Evolutionary conservation across 108 stramenopile species (phyloP), one percentile per base, ranked within the genome.

Genomic region (Cyclotella baltica): DNA sequence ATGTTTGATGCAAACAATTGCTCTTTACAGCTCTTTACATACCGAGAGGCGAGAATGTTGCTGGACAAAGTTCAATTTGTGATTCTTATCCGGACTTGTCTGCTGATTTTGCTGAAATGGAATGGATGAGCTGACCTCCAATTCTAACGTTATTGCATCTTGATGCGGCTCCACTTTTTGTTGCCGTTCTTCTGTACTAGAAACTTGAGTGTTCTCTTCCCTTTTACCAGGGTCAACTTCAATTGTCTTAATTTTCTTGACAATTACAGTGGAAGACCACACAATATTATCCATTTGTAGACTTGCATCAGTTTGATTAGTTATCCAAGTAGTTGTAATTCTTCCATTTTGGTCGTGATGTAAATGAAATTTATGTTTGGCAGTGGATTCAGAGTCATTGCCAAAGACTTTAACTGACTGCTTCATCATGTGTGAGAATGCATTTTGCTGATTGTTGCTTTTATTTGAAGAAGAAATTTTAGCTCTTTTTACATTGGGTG

Each of bases 31-130:
- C 23, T 56, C 28, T 2, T 16, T 30, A 57, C 71, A 53, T 38
- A 81, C 80, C 43, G 91, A 90, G 4, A 94, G 76, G 30, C 83
- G 76, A 23, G 90, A 89, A 78, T 94, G 92, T 9, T 28, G 36
- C 35, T 59, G 77, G 20, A 93, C 92, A 62, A 88, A 75, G 20
- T 43, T 38, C 11, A 64, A 43, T 20, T 64, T 64, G 63, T 3
- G 8, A 8, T 5, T 43, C 40, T 43, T 4, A 64, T 38, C 27
- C 38, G 51, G 53, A 19, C 5, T 48, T 19, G 23, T 37, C 34
- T 58, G 34, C 19, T 63, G 51, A 8, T 22, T 50, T 27, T 62
- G 76, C 40, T 31, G 70, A 53, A 62, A 71, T 48, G 72, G 69
- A 3, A 72, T 55, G 40, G 73, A 61, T 66, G 80, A 61, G 48